Conservation (phyloP, 306 rosid genomes). For the Herpetospermum pedunculosum region DNA sequence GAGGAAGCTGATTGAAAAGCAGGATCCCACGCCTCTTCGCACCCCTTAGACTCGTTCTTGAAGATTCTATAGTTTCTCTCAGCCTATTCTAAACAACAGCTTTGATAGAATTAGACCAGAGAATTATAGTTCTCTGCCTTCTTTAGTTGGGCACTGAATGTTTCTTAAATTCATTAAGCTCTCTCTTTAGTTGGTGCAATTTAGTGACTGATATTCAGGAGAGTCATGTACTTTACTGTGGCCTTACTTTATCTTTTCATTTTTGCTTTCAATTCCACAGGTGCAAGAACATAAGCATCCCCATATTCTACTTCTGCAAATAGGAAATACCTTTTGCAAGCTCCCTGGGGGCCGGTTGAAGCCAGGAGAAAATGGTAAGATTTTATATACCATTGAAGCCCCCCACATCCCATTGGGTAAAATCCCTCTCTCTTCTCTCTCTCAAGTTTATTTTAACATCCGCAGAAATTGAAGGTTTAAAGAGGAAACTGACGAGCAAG, state of each 20-base stretch:
- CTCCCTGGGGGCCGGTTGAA: slow-evolving; percentile 98
- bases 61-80: not conserved
- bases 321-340: slow-evolving; percentile 95
- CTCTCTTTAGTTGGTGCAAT: not conserved
- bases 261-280: slow-evolving; percentile 27
- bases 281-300: slow-evolving; percentile 99
- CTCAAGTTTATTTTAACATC: not conserved
- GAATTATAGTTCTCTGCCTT: not conserved
- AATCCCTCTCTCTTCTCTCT: slow-evolving; percentile 1
- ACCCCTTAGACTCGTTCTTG: not conserved
- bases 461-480: slow-evolving; percentile 85
- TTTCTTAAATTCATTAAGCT: not conserved
- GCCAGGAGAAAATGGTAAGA: slow-evolving; percentile 94
- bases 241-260: not conserved
- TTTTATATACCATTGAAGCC: not conserved
- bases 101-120: not conserved
- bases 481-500: slow-evolving; percentile 94
- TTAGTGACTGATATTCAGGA: not conserved
- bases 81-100: not conserved
- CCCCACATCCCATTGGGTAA: not conserved
- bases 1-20: not conserved
- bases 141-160: not conserved
- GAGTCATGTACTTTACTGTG: not conserved
- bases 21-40: not conserved
- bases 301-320: slow-evolving; percentile 93